Evolutionary conservation across 257 asterid genomes (phyloP).

Genomic region (Ehretia macrophylla): DNA sequence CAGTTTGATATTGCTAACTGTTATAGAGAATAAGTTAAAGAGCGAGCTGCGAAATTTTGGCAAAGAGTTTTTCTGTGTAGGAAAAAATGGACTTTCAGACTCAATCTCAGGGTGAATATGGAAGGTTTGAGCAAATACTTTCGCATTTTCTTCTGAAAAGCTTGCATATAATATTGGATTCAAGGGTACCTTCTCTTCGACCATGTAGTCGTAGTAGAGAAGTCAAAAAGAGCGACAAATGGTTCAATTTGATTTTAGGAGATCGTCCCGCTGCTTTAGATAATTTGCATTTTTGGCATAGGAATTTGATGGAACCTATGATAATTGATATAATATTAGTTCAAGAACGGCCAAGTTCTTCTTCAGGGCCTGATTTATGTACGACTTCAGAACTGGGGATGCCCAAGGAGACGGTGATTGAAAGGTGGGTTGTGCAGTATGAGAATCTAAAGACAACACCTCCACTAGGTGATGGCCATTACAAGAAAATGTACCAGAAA

Average conservation of each 20-base stretch:
- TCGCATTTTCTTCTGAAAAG: conserved; percentile 81
- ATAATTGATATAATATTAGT: conserved; percentile 78
- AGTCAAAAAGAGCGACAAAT: conserved; percentile 72
- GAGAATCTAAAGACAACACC: conserved; percentile 57
- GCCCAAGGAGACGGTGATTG: conserved; percentile 61
- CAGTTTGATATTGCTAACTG: background rate
- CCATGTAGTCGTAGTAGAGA: conserved; percentile 54
- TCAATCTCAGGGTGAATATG: conserved; percentile 60
- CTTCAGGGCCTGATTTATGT: conserved; percentile 27
- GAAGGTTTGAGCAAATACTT: conserved; percentile 90
- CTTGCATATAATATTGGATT: conserved; percentile 83
- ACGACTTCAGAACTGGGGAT: conserved; percentile 34
- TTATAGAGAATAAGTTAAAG: background rate
- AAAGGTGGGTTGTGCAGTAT: conserved; percentile 90
- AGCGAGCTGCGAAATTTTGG: background rate
- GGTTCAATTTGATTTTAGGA: conserved; percentile 85
- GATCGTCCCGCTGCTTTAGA: conserved; percentile 89
- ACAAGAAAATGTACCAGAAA: conserved; percentile 83
- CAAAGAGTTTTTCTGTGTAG: conserved; percentile 14
- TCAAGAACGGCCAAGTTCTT: conserved; percentile 44
- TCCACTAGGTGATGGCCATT: conserved; percentile 56
- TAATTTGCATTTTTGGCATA: conserved; percentile 85
- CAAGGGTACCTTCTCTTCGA: conserved; percentile 75
- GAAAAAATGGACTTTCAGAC: conserved; percentile 68
- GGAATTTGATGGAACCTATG: conserved; percentile 91